Percentiles rank a stretch among this genome's conserved stretches.
Conservation (phyloP, 1,284 basidiomycete genomes). For the Ceratobasidium theobromae region DNA sequence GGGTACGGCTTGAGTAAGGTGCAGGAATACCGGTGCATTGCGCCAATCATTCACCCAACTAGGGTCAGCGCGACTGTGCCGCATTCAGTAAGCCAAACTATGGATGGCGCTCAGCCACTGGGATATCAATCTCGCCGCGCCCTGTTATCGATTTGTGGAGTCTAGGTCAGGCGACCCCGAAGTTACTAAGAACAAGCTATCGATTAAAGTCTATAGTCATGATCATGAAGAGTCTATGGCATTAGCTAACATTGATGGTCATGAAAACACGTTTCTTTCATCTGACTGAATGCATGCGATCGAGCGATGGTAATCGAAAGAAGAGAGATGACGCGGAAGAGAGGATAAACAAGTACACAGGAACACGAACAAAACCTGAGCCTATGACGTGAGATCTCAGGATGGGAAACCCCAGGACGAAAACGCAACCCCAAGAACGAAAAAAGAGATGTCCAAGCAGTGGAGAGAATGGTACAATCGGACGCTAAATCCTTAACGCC, state of each 20-base stretch:
- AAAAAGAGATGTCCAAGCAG: neutral
- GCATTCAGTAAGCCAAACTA: neutral
- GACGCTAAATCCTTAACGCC: neutral
- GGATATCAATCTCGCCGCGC: neutral
- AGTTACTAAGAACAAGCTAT: neutral
- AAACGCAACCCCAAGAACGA: neutral
- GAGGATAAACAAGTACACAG: neutral
- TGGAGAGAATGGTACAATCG: neutral
- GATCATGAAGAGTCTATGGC: constrained; percentile 16
- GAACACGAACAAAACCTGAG: neutral
- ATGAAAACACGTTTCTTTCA: constrained; percentile 23
- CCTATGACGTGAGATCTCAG: neutral
- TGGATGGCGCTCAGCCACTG: neutral
- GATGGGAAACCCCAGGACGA: neutral
- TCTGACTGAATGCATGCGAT: constrained; percentile 18
- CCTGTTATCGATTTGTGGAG: constrained; percentile 13
- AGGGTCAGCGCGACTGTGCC: neutral
- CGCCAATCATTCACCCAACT: neutral
- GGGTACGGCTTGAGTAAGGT: neutral
- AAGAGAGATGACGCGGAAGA: neutral
- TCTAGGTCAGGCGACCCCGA: neutral
- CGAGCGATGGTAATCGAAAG: neutral
- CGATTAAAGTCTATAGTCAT: constrained; percentile 19
- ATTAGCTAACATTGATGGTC: constrained; percentile 26
- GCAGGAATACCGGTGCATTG: neutral